phyloP scores from a whole-genome alignment of 257 asterid genomes.

The Eustoma russellianum region DNA sequence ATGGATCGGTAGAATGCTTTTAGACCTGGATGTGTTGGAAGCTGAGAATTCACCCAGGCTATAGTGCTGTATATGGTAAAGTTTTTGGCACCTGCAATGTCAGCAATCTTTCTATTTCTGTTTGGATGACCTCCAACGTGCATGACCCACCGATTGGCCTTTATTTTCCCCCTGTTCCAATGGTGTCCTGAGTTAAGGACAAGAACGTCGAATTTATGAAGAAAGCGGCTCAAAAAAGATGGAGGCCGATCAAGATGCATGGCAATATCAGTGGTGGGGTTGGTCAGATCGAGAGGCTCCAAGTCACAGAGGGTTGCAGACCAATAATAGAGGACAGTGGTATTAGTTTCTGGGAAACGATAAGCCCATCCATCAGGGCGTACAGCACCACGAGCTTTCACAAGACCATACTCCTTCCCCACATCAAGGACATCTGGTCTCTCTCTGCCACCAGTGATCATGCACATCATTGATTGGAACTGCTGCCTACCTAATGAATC shows the following conservation, averaged over 20 bases:
- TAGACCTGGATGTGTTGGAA: constrained; percentile 56
- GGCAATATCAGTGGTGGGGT: constrained; percentile 44
- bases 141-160: constrained; percentile 80
- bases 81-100: constrained; percentile 59
- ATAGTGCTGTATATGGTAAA: constrained; percentile 57
- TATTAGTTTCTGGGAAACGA: constrained; percentile 62
- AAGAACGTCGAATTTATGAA: constrained; percentile 55
- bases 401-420: constrained; percentile 75
- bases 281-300: constrained; percentile 43
- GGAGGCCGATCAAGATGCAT: constrained; percentile 97
- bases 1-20: constrained; percentile 60
- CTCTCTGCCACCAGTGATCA: constrained; percentile 75
- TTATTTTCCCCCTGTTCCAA: constrained; percentile 84
- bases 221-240: constrained; percentile 45
- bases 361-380: constrained; percentile 99
- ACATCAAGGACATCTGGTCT: constrained; percentile 67
- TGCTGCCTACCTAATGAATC: constrained; percentile 94
- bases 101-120: constrained; percentile 42
- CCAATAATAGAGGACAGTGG: constrained; percentile 89
- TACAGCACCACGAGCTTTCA: constrained; percentile 65
- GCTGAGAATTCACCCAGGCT: constrained; percentile 66
- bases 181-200: constrained; percentile 93
- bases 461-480: constrained; percentile 94
- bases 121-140: constrained; percentile 62
- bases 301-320: constrained; percentile 85